phyloP scores from a whole-genome alignment of 1,139 yeast species.

The Candida gigantensis region DNA sequence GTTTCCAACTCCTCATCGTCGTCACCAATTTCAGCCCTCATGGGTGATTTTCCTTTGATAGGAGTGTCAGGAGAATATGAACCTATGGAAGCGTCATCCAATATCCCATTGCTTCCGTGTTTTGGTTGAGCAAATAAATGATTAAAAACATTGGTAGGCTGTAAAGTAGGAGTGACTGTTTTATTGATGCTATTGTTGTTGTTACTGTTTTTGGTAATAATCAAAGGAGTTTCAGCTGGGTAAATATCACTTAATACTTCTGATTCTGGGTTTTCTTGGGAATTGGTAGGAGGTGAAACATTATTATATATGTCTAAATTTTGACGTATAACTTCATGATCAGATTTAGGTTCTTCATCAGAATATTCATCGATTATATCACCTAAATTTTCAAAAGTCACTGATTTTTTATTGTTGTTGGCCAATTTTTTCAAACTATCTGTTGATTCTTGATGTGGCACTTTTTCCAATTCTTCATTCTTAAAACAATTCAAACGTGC shows the following conservation, averaged over 20 bases:
- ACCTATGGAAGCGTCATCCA: slow-evolving; percentile 31
- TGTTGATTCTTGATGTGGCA: slow-evolving; percentile 16
- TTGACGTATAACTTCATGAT: slow-evolving; percentile 13
- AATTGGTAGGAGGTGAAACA: slow-evolving; percentile 10
- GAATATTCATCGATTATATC: slow-evolving; percentile 26
- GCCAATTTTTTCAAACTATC: slow-evolving; percentile 3
- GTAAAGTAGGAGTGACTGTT: slow-evolving; percentile 8
- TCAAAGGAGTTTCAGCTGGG: slow-evolving; percentile 40
- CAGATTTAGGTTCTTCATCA: slow-evolving; percentile 16
- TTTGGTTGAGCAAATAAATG: slow-evolving; percentile 12
- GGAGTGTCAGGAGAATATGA: slow-evolving; percentile 42
- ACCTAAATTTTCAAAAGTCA: slow-evolving; percentile 42
- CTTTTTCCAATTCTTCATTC: slow-evolving; percentile 71
- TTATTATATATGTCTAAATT: slow-evolving; percentile 12
- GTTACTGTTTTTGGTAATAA: slow-evolving; percentile 29
- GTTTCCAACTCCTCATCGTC: slow-evolving; percentile 10
- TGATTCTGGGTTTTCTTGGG: slow-evolving; percentile 29
- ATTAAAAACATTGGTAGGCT: slow-evolving; percentile 4
- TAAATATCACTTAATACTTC: slow-evolving; percentile 49
- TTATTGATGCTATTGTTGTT: slow-evolving; percentile 4
- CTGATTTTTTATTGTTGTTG: slow-evolving; percentile 32
- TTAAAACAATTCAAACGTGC: slow-evolving; percentile 92
- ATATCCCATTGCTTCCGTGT: slow-evolving; percentile 3
- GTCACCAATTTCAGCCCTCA: slow-evolving; percentile 6
- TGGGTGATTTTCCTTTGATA: slow-evolving; percentile 13